These are phyloP conservation scores for Podaxis sp. DNA, from an alignment of 768 basidiomycete species.

Conservation along the genomic window DNA sequence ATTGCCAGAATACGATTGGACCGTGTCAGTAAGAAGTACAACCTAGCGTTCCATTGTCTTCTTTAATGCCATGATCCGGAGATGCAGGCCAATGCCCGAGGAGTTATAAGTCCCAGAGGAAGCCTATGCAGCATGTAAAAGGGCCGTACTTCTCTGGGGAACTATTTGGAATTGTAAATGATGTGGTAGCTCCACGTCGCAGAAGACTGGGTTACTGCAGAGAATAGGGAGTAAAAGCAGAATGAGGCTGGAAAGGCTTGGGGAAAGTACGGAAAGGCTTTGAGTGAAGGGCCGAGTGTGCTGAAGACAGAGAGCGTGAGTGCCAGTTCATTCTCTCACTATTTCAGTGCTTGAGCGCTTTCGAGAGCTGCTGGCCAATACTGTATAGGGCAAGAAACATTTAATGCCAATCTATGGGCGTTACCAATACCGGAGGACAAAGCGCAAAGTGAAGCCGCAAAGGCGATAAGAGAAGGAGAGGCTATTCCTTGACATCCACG, in stretches of 20 bases:
- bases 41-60: constrained; percentile 54
- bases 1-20: constrained; percentile 58
- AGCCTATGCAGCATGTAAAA: constrained; percentile 31
- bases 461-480: constrained; percentile 46
- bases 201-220: constrained; percentile 45
- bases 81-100: constrained; percentile 25
- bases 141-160: constrained; percentile 61
- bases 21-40: constrained; percentile 49
- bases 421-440: constrained; percentile 59
- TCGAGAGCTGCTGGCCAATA: background rate
- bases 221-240: constrained; percentile 48
- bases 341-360: too few species aligned
- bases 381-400: constrained; percentile 31
- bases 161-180: constrained; percentile 52
- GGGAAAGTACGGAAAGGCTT: constrained; percentile 40
- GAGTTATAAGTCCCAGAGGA: constrained; percentile 31
- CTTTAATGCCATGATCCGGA: constrained; percentile 38
- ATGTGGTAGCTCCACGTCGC: constrained; percentile 55
- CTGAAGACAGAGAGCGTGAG: constrained; percentile 43
- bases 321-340: background rate
- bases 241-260: constrained; percentile 43
- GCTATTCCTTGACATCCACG: constrained; percentile 41
- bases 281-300: constrained; percentile 47
- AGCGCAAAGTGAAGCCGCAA: constrained; percentile 52
- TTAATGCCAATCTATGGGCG: constrained; percentile 50